These are phyloP conservation scores for Herpetospermum pedunculosum DNA, from an alignment of 306 rosid genomes.

Conservation along the genomic window DNA sequence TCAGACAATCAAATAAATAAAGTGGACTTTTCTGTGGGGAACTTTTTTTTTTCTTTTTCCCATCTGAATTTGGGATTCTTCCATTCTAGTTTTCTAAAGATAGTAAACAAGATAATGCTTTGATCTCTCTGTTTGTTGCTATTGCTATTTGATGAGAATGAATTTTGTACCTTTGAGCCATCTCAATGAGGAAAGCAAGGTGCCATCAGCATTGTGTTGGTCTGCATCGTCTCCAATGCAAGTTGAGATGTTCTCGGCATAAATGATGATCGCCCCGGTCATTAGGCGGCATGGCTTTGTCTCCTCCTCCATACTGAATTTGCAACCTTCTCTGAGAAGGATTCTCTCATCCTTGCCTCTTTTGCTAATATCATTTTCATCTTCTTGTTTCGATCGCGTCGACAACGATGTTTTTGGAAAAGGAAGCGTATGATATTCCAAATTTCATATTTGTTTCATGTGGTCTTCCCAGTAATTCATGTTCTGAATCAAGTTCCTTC, in stretches of 20 bases:
- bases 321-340: neutral
- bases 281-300: neutral
- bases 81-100: neutral
- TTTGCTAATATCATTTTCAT: neutral
- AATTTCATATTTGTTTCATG: neutral
- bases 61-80: neutral
- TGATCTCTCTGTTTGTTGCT: neutral
- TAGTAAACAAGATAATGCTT: neutral
- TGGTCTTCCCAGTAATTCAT: neutral
- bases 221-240: neutral
- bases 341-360: neutral
- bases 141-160: neutral
- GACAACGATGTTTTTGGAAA: neutral
- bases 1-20: neutral
- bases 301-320: neutral
- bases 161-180: neutral
- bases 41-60: neutral
- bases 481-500: constrained; percentile 31
- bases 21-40: neutral
- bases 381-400: neutral
- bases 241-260: neutral
- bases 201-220: neutral
- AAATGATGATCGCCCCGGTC: neutral
- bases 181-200: neutral
- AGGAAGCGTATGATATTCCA: neutral